phyloP scores from a whole-genome alignment of 2,329 filamentous ascomycete species.

The Aspergillus aculeatus region DNA sequence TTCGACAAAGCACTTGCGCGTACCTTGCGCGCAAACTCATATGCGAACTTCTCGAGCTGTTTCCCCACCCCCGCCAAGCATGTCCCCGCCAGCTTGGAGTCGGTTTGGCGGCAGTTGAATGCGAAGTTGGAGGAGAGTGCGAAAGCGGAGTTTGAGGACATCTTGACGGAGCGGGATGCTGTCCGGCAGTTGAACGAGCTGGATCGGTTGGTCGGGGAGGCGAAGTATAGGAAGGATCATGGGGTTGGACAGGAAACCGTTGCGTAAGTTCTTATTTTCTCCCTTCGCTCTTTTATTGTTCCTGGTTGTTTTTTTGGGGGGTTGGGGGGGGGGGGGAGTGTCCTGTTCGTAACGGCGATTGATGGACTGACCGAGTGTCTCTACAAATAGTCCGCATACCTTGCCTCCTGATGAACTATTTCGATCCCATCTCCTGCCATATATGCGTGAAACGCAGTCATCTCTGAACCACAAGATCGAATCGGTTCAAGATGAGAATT shows the following conservation, averaged over 20 bases:
- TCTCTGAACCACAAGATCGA: conserved; percentile 52
- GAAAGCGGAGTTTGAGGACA: conserved; percentile 60
- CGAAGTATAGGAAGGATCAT: conserved; percentile 52
- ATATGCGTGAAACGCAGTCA: conserved; percentile 52
- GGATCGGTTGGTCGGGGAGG: conserved; percentile 60
- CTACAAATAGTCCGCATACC: conserved; percentile 53
- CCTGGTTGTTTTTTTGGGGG: not conserved
- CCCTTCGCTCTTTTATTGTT: not conserved
- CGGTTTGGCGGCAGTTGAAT: conserved; percentile 59
- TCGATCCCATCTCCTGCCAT: conserved; percentile 58
- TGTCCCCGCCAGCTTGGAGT: conserved; percentile 56
- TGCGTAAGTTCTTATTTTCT: conserved; percentile 44
- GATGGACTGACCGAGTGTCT: not conserved
- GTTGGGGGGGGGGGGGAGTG: not conserved
- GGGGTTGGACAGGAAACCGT: conserved; percentile 39
- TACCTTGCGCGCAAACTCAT: conserved; percentile 60
- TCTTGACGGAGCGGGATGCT: conserved; percentile 57
- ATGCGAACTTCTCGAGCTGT: conserved; percentile 61
- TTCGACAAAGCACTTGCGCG: conserved; percentile 60
- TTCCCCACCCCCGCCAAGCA: conserved; percentile 62
- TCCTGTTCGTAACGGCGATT: not conserved
- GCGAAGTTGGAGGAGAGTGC: conserved; percentile 58
- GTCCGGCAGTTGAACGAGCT: conserved; percentile 60
- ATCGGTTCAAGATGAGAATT: conserved; percentile 53
- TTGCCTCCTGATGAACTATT: conserved; percentile 57